Conservation (phyloP, 148 eudicot genomes). For the Bassia scoparia region DNA sequence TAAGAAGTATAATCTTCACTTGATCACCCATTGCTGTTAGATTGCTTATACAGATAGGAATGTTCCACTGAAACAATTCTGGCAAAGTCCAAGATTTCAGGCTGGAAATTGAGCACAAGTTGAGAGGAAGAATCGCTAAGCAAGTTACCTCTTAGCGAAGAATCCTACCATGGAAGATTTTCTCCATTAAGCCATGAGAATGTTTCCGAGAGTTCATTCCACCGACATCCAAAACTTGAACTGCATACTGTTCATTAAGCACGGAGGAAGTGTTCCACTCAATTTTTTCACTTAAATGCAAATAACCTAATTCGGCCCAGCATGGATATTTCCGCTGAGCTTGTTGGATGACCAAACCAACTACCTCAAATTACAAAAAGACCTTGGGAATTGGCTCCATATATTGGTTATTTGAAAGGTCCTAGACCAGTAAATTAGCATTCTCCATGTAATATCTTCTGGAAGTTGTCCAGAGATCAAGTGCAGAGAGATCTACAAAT, state of each 20-base stretch:
- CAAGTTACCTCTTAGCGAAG: conserved; percentile 10
- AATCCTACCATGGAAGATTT: neutral
- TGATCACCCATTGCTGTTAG: conserved; percentile 15
- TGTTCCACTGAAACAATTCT: conserved; percentile 8
- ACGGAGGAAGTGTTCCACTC: conserved; percentile 10
- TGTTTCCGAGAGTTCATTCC: conserved; percentile 11
- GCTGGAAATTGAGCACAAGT: conserved; percentile 14
- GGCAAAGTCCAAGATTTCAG: conserved; percentile 16
- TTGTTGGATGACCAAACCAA: conserved; percentile 17
- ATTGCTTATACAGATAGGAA: conserved; percentile 3
- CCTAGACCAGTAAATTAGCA: neutral
- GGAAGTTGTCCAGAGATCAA: too few relatives aligned
- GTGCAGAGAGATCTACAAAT: too few relatives aligned
- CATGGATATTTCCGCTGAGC: conserved; percentile 18
- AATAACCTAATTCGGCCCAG: neutral
- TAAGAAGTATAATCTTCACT: too few relatives aligned
- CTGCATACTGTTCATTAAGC: neutral
- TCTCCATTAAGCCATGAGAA: neutral
- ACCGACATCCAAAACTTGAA: conserved; percentile 10
- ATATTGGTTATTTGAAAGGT: conserved; percentile 8
- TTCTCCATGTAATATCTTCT: neutral
- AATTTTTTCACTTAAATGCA: conserved; percentile 18
- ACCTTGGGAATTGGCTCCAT: conserved; percentile 13
- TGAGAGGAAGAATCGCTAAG: conserved; percentile 9
- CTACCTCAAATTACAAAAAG: conserved; percentile 1